Evolutionary conservation across 768 basidiomycete species (phyloP), one percentile per base, ranked within the genome.

Genomic region (Strobilomyces dryophilus): DNA sequence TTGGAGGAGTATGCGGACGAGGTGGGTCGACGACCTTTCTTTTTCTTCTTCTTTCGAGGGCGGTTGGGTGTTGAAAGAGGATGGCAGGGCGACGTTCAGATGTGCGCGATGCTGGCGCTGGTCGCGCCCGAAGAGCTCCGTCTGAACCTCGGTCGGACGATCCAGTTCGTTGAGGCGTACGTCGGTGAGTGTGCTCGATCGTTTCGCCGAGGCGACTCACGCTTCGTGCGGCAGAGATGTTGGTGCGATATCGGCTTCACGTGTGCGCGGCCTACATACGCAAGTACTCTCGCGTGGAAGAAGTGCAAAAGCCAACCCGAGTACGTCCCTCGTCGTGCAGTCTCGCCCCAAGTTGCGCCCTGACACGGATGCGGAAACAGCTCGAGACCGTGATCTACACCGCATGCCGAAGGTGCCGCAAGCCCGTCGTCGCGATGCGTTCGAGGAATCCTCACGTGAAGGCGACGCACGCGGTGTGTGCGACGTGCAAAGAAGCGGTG

Each of bases 41-140:
- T 24, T 24, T 4, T 24, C 4, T 12, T 4, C 12, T 10, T 14
- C 14, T 7, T 12, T 4, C 12, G 26, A 2, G 15, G 40, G 34
- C 8, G 35, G 24, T 8, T 37, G 36, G 24, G 24, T 8, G 11
- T 31, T 56, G 26, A 59, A 51, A 49, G 20, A 14, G 36, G 17
- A n/a, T 15, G 24, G 44, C 53, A 91, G 85, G 90, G 90, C 14
- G 85, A 92, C 61, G 73, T 90, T 1, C 90, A 91, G 61, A 87
- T 83, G 76, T 91, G 89, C 67, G 82, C 87, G 1, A 80, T 88
- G 76, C 63, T 92, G 15, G 74, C 80, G 4, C 61, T 88, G 1
- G 70, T 92, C 18, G 87, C 83, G 8, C 73, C 77, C 0, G 60
- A 74, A 41, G 86, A 90, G 61, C 70, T 93, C 40, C 58, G 62